phyloP scores from a whole-genome alignment of 495 filamentous ascomycete genomes.

The Aspergillus ellipticus region DNA sequence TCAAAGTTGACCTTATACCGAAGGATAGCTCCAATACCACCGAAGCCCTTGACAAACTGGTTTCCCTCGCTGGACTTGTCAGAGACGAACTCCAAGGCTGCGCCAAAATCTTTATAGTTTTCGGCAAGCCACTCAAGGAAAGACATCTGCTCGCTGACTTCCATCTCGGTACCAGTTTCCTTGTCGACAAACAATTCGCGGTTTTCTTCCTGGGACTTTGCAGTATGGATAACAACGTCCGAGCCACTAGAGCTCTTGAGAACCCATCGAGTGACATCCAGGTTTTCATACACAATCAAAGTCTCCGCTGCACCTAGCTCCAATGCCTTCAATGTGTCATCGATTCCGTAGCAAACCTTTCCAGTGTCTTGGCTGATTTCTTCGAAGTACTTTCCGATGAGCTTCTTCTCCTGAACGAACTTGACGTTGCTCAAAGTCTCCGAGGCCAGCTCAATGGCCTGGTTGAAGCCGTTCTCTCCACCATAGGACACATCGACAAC shows the following conservation, averaged over 20 bases:
- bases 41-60: constrained; percentile 99
- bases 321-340: constrained; percentile 95
- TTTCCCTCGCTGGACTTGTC: constrained; percentile 96
- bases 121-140: constrained; percentile 99
- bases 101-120: constrained; percentile 95
- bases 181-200: constrained; percentile 89
- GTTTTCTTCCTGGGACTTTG: constrained; percentile 75
- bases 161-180: constrained; percentile 95
- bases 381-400: constrained; percentile 97
- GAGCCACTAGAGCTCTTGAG: constrained; percentile 71
- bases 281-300: constrained; percentile 95
- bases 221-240: constrained; percentile 78
- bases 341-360: constrained; percentile 94
- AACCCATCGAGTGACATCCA: constrained; percentile 87
- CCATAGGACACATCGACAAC: constrained; percentile 98
- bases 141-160: constrained; percentile 73
- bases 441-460: constrained; percentile 90
- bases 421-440: constrained; percentile 99
- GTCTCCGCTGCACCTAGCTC: constrained; percentile 93
- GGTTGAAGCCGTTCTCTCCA: constrained; percentile 99
- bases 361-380: constrained; percentile 97
- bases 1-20: constrained; percentile 99
- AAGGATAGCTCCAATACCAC: constrained; percentile 94
- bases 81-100: constrained; percentile 94
- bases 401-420: constrained; percentile 99